Evolutionary conservation across 371 early-diverging fungal genomes (phyloP).

Genomic region (Synchytrium microbalum): DNA sequence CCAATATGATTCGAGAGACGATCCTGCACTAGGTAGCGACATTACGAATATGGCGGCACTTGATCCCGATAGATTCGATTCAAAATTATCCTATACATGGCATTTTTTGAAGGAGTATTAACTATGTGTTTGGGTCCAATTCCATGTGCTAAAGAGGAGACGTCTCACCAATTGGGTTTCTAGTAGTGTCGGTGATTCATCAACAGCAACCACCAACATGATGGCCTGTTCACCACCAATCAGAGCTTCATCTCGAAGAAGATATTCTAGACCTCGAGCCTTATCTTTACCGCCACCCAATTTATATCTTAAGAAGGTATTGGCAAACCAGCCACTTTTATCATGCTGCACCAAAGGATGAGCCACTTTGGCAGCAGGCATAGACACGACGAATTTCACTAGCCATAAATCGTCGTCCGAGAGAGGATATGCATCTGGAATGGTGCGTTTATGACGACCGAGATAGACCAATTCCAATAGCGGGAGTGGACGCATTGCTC

Average conservation of each 20-base stretch:
- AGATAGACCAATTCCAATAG: neutral
- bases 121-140: too few relatives aligned
- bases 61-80: constrained; percentile 16
- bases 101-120: too few relatives aligned
- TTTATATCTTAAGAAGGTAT: constrained; percentile 10
- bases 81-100: constrained; percentile 16
- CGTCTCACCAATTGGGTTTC: too few relatives aligned
- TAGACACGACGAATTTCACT: neutral
- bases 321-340: constrained; percentile 9
- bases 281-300: neutral
- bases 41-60: constrained; percentile 24
- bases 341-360: too few relatives aligned
- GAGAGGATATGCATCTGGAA: neutral
- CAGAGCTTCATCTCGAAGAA: neutral
- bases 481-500: neutral
- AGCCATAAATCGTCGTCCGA: neutral
- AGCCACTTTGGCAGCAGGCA: neutral
- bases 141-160: too few relatives aligned
- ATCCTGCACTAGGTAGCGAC: neutral
- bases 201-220: neutral
- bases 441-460: neutral
- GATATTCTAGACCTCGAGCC: neutral
- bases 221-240: neutral
- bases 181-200: too few relatives aligned
- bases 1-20: constrained; percentile 12